Evolutionary conservation across 2,329 filamentous ascomycete genomes (phyloP), one percentile per base, ranked within the genome.

Genomic region (Claviceps lovelessii): DNA sequence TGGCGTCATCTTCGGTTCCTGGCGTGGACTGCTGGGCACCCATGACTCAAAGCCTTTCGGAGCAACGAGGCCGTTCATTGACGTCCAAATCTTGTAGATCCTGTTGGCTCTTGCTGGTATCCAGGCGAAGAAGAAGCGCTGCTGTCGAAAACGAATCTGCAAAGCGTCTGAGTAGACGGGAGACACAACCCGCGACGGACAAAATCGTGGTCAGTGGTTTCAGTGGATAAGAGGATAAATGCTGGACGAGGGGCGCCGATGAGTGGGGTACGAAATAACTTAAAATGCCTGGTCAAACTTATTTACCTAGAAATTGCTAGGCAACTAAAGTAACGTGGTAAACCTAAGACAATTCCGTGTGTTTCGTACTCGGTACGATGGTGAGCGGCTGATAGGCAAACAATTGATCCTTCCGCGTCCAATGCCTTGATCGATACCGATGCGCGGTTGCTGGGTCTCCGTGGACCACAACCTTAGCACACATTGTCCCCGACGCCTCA

Each of bases 1-100:
- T 57, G 51, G 64, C 59, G 29, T 64, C 61, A 44, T 51, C 17
- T 28, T 45, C 52, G 49, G 35, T 63, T 7, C 48, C 52, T 49
- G 54, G 51, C 6, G 76, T 72, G 19, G 79, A 82, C 65, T 81
- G 79, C 56, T 79, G 73, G 47, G 75, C 77, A 52, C 79, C 79
- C 79, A 82, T 78, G 45, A 15, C 47, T 50, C 17, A 31, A 44
- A 44, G 3, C 15, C 17, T 44, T 33, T 11, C 29, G 35, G 29
- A 8, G 15, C 28, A 44, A 41, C 23, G 8, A 49, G 23, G 11
- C 13, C n/a, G n/a, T 7, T 13, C 7, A 9, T 23, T 37, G 31
- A 39, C n/a, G 11, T 49, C 33, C 23, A 8, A 28, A 6, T 6
- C 19, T 49, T 39, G 10, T 7, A 47, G 46, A 9, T 10, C n/a